These are phyloP conservation scores for Starmerella vitae DNA, from an alignment of 805 yeast genomes.

Conservation along the genomic window DNA sequence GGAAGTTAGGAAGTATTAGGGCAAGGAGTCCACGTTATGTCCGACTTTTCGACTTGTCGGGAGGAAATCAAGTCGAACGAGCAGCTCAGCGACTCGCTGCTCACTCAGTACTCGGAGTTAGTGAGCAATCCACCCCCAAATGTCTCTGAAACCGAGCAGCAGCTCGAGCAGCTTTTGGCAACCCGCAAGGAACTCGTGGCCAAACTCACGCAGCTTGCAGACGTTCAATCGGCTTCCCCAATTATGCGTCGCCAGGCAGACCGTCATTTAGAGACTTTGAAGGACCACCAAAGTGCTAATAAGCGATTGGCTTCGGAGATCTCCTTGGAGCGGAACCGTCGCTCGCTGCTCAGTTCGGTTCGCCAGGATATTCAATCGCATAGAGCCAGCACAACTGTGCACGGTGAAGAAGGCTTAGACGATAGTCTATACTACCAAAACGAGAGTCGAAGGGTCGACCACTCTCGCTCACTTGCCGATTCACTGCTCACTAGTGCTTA, in stretches of 20 bases:
- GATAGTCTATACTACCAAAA: constrained; percentile 46
- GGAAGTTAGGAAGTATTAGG: too few relatives aligned
- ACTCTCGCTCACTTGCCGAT: constrained; percentile 65
- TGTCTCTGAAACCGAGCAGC: constrained; percentile 29
- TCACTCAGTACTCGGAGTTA: constrained; percentile 42
- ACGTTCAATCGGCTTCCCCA: constrained; percentile 44
- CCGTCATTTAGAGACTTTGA: constrained; percentile 64
- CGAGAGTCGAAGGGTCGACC: constrained; percentile 61
- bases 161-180: constrained; percentile 40
- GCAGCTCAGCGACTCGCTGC: constrained; percentile 44
- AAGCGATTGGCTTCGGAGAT: constrained; percentile 44
- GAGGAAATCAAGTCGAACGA: constrained; percentile 37
- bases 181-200: constrained; percentile 25
- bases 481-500: constrained; percentile 69
- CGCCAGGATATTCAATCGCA: constrained; percentile 67
- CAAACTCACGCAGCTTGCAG: constrained; percentile 23
- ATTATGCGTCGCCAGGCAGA: constrained; percentile 68
- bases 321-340: constrained; percentile 60
- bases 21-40: too few relatives aligned
- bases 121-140: constrained; percentile 45
- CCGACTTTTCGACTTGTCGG: constrained; percentile 11
- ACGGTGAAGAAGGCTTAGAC: constrained; percentile 4
- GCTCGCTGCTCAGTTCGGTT: constrained; percentile 61
- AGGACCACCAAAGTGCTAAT: constrained; percentile 55
- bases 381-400: constrained; percentile 29